These are phyloP conservation scores for Ceratobasidium sp. DNA, from an alignment of 1,284 basidiomycete genomes.

Conservation along the genomic window DNA sequence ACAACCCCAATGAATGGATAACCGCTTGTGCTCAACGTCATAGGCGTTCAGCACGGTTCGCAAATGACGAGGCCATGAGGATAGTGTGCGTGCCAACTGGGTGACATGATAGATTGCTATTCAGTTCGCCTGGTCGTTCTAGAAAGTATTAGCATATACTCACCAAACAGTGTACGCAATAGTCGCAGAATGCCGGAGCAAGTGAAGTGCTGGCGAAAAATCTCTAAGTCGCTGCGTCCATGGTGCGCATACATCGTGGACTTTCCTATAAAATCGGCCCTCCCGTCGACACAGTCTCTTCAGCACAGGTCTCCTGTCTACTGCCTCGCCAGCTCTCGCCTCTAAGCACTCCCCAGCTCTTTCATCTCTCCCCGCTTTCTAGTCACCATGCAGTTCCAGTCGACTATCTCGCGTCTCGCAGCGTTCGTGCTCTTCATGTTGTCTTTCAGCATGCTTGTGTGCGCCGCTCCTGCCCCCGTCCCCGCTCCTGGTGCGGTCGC, in stretches of 20 bases:
- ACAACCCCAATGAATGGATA: too few species aligned
- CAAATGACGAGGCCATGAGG: too few species aligned
- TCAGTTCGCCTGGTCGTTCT: neutral
- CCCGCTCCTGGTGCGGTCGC: neutral
- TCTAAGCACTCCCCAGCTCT: neutral
- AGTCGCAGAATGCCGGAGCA: neutral
- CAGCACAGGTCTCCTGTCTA: constrained; percentile 40
- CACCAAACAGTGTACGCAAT: too few species aligned
- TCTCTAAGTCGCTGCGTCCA: neutral
- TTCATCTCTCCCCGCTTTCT: neutral
- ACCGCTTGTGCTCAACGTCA: too few species aligned
- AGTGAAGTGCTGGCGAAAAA: neutral
- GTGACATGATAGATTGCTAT: too few species aligned
- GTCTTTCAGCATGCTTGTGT: constrained; percentile 28
- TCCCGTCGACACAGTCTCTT: constrained; percentile 17
- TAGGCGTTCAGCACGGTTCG: too few species aligned
- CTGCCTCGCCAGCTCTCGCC: constrained; percentile 21
- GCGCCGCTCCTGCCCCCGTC: constrained; percentile 30
- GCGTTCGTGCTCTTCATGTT: constrained; percentile 33
- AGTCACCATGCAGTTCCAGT: constrained; percentile 36
- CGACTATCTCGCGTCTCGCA: constrained; percentile 12
- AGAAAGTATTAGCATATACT: too few species aligned
- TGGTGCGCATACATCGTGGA: constrained; percentile 12
- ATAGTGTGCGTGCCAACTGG: too few species aligned
- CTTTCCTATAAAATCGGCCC: constrained; percentile 21